Base-by-base conservation (phyloP, 495 filamentous ascomycete species). In the Hypoxylon crocopeplum region DNA sequence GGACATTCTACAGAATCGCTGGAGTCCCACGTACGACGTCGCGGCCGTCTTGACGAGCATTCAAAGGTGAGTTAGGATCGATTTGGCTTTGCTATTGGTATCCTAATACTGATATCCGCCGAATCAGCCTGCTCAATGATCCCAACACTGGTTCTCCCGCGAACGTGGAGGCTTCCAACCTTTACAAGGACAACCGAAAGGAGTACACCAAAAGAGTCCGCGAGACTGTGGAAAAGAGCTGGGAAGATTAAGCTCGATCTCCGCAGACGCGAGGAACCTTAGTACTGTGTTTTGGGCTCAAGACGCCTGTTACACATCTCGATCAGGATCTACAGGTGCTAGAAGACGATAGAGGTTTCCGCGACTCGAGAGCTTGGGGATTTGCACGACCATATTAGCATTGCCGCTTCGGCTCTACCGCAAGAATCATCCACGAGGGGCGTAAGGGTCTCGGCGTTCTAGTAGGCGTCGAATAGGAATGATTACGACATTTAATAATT, bases 21-120 rank as follows among this genome's bases (percentile, higher is more conserved):
- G 94, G 94, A 98, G 94, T 72, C 94, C 94, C 17, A 98, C 94
- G 12, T 98, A 98, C 73, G 94, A 98, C 72, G 95, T 98, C 38
- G 94, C 94, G 5, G 94, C 94, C 6, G 92, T 98, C 64, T 76
- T 98, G 63, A 98, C 94, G 5, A 97, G 93, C 67, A 96, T 98
- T 58, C 94, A 98, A 71, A 98, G 94, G 93, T 96, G 74, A 50
- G 65, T 29, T 37, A 54, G 7, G 17, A 16, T 20, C 10, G 8
- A 17, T 17, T 25, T 13, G 13, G 46, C 17, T 45, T 56, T 46
- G 29, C 34, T 24, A 15, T 12, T 20, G 7, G 32, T 55, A 34
- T 34, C 67, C 42, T 55, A 27, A 59, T 48, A 24, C 32, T 59
- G 58, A 48, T 3, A 8, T 44, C 33, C 19, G 7, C 27, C 12